Conservation (phyloP, 148 eudicot species). For the Amaranthus palmeri region DNA sequence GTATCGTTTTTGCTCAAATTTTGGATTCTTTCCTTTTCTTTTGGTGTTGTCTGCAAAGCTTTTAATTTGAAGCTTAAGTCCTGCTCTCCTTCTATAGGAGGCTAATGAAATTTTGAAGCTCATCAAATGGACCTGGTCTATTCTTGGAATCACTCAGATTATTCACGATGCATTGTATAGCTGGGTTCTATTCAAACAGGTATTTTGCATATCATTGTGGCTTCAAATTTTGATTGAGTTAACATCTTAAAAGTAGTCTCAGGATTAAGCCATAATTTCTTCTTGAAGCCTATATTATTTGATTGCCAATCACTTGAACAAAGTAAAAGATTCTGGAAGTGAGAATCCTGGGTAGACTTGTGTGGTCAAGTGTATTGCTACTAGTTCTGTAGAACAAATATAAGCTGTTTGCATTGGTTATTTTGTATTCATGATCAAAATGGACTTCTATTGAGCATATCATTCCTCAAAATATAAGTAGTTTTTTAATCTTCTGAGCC, state of each 20-base stretch:
- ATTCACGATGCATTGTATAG: conserved; percentile 65
- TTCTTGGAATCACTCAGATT: conserved; percentile 72
- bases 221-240: neutral
- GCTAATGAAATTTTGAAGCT: conserved; percentile 65
- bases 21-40: conserved; percentile 12
- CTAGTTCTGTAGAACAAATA: neutral
- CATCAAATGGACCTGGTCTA: conserved; percentile 70
- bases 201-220: conserved; percentile 18
- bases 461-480: neutral
- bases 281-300: neutral
- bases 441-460: neutral
- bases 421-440: neutral
- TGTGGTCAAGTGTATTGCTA: too few relatives aligned
- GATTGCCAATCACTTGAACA: neutral
- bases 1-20: conserved; percentile 23
- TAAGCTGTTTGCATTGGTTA: neutral
- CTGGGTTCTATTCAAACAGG: conserved; percentile 97
- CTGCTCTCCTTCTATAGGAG: conserved; percentile 39
- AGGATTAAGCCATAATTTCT: neutral
- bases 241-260: neutral
- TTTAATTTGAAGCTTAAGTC: conserved; percentile 4
- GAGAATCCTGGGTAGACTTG: too few relatives aligned
- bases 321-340: neutral
- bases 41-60: neutral
- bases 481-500: neutral